These are phyloP conservation scores for Lycium ferocissimum DNA, from an alignment of 257 asterid species.

Conservation along the genomic window DNA sequence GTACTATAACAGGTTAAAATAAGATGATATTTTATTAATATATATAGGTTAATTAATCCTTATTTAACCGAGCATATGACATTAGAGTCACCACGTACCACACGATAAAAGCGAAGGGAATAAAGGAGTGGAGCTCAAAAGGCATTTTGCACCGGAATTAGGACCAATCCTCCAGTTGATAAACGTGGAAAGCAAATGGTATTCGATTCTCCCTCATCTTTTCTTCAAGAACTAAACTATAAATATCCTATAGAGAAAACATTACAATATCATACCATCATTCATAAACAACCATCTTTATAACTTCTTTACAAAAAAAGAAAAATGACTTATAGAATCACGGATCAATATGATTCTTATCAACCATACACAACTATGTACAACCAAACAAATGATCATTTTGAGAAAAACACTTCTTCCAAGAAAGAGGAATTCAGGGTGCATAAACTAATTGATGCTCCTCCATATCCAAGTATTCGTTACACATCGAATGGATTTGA, in stretches of 20 bases:
- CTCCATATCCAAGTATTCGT: constrained; percentile 23
- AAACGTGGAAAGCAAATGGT: neutral
- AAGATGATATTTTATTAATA: neutral
- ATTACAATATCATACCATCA: neutral
- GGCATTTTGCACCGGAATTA: neutral
- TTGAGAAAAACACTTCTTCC: neutral
- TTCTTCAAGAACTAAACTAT: neutral
- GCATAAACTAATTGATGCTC: constrained; percentile 13
- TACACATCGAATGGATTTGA: neutral
- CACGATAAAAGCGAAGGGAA: constrained; percentile 6
- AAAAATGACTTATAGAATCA: neutral
- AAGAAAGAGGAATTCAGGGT: neutral
- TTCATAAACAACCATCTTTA: neutral
- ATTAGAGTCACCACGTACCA: neutral
- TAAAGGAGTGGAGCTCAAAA: constrained; percentile 13
- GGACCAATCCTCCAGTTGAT: neutral
- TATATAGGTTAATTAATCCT: neutral
- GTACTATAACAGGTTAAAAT: neutral
- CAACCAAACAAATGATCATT: neutral
- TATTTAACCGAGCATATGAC: neutral
- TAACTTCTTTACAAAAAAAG: neutral
- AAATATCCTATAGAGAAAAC: neutral
- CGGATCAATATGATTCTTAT: neutral
- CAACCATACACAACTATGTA: neutral
- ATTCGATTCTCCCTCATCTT: constrained; percentile 17